A percentile compares a stretch with the other conserved stretches of the same genome.
phyloP scores from a whole-genome alignment of 2,329 filamentous ascomycete species.

The Elsinoe perseae region DNA sequence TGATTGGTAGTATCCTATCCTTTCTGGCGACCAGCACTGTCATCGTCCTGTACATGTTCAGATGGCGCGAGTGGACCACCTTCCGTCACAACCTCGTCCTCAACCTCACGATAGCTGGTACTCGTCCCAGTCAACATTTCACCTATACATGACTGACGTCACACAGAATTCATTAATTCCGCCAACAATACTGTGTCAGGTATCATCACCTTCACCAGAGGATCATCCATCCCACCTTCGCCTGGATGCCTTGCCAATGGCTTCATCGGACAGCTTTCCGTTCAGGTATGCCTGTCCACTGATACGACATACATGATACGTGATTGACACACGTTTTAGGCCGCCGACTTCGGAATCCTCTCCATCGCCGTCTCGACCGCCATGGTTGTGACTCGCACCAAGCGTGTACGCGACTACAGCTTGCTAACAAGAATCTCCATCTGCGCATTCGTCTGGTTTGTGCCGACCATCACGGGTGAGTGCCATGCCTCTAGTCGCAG shows the following conservation, averaged over 20 bases:
- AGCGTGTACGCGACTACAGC: constrained; percentile 29
- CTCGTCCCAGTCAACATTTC: not conserved
- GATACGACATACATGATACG: not conserved
- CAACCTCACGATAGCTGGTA: constrained; percentile 14
- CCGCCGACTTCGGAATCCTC: constrained; percentile 36
- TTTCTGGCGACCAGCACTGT: constrained; percentile 12
- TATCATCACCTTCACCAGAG: constrained; percentile 28
- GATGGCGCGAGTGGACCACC: not conserved
- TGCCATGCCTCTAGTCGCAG: no score
- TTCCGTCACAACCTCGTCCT: constrained; percentile 13
- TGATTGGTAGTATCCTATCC: constrained; percentile 13
- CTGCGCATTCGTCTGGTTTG: constrained; percentile 36
- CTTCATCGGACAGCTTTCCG: constrained; percentile 40
- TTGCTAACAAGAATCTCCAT: constrained; percentile 27
- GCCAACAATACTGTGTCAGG: constrained; percentile 39
- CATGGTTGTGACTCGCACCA: constrained; percentile 33
- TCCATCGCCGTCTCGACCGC: constrained; percentile 40
- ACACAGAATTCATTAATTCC: constrained; percentile 37
- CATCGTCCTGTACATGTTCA: not conserved
- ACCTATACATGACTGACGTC: constrained; percentile 18
- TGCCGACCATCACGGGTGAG: constrained; percentile 34
- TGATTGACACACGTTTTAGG: constrained; percentile 18
- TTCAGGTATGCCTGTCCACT: constrained; percentile 30
- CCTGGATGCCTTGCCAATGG: constrained; percentile 37
- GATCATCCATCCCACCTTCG: constrained; percentile 25